Base-by-base conservation (phyloP, 2,329 filamentous ascomycete genomes). In the Curvularia verruculosa region DNA sequence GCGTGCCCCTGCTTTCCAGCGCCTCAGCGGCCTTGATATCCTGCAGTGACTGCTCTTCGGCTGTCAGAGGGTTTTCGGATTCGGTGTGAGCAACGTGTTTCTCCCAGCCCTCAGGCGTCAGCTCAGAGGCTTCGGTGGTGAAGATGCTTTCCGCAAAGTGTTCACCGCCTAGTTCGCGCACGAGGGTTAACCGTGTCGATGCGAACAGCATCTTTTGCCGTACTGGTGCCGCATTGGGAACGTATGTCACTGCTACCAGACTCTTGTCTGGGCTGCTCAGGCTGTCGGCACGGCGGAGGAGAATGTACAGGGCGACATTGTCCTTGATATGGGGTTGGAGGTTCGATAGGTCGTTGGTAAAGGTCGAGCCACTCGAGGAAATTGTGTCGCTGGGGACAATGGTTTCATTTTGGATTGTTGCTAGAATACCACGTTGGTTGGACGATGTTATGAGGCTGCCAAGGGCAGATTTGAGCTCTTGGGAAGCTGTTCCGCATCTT, bases 121-220 rank as follows among this genome's bases (percentile, higher is more conserved):
- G 79, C 78, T 95, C 91, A 19, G 86, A 84, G 23, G 86, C 79
- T 39, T 83, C 85, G 1, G 89, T 94, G 10, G 84, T 85, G 72
- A 93, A 92, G 40, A 94, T 81, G 23, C 85, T 89, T 73, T 93
- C 89, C 49, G 88, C 81, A 77, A 95, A 94, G 68, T 91, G 84
- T 74, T 95, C 90, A 52, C 86, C 85, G 44, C 91, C 91, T 9
- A 95, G 82, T 77, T 94, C 90, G 40, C 90, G 85, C 48, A 89
- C 84, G 1, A 95, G 82, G 0, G 90, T 90, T 66, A 93, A 81
- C 9, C 90, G 85, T 26, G 91, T 93, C 23, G 87, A 85, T 5
- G 91, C 90, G 75, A 94, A 93, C 21, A 95, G 84, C 88, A 91
- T 95, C 82, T 95, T 95, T 74, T 92, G 89, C 37, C 91, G 87